Evolutionary conservation across 2,329 filamentous ascomycete species (phyloP), one percentile per base, ranked within the genome.

Genomic region (Monosporascus sp.): DNA sequence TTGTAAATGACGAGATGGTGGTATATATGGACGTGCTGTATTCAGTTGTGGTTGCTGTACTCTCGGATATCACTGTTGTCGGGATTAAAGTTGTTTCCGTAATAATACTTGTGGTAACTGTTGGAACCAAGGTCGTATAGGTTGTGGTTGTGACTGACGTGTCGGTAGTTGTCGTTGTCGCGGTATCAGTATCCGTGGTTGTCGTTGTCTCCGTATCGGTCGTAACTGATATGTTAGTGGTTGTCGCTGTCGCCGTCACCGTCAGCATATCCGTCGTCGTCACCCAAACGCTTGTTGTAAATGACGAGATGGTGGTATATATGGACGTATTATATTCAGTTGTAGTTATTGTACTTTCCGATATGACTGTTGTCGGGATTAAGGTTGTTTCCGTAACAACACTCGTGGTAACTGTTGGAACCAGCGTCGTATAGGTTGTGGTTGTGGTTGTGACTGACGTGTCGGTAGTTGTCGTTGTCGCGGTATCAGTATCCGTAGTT

Each of bases 321-420:
- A 58, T 54, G 5, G 62, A 63, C n/a, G 60, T 60, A 50, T 53
- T 55, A 15, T 58, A 61, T 38, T 55, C 50, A 20, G 61, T 64
- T 2, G 58, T 60, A 8, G 56, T 60, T 6, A 48, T 45, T n/a
- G 59, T 65, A 15, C 47, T 52, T 8, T 59, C 52, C 8, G 55
- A 59, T 41, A 60, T 37, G 17, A 63, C 49, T 9, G 63, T 64
- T 37, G 55, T 62, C 17, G 62, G 62, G n/a, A 63, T 57, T 35
- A 51, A 37, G 15, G 55, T 60, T 25, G 61, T 63, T 24, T 53
- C 54, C 8, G 54, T 65, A 39, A 59, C 20, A 35, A 49, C 50
- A 7, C 56, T 59, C 5, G 59, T 62, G 1, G 57, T 61, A 18
- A 59, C 54, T 18, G 57, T 62, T 50, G 43, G 43, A 25, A 45